Evolutionary conservation across 2,329 filamentous ascomycete species (phyloP), one percentile per base, ranked within the genome.

Genomic region (Calonectria hongkongensis): DNA sequence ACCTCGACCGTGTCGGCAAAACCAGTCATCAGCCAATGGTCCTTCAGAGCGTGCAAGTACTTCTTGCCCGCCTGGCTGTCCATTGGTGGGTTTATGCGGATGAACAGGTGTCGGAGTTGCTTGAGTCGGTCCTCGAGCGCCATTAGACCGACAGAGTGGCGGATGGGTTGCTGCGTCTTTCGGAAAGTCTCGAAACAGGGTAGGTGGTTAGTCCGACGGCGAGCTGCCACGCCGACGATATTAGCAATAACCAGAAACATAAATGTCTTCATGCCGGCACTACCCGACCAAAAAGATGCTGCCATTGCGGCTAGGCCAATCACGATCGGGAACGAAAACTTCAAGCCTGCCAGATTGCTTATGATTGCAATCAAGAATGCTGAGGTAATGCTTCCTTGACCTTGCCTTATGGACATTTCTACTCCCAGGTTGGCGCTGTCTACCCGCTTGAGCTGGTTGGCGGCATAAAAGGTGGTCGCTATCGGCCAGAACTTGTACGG

Each of bases 1-100:
- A 56, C 30, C 8, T 70, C 56, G 25, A 69, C 67, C 2, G n/a
- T 43, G 33, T 56, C 56, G 36, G 67, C 56, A n/a, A 64, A 69
- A 30, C 51, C 39, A 16, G 67, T 69, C 13, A 27, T 36, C 56
- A 62, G 47, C 67, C 67, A 69, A 27, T 43, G 33, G 16, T 69
- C 58, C 33, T 10, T 28, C 7, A 69, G 67, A n/a, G 21, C 43
- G 1, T 6, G 33, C 10, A 63, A 30, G 28, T 30, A 43, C 60
- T 63, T 25, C n/a, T 47, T 27, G 25, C 30, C 18, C 7, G 28
- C n/a, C 13, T 43, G 39, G 25, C 15, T 18, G 36, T 25, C 15
- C 21, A 4, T 30, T 4, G 39, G n/a, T 39, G 39, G 41, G 2
- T 2, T 10, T 25, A 69, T 30, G 12, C 41, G 43, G 16, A 69